Evolutionary conservation across 1,139 yeast genomes (phyloP).

Genomic region (Sugiyamaella sp.): DNA sequence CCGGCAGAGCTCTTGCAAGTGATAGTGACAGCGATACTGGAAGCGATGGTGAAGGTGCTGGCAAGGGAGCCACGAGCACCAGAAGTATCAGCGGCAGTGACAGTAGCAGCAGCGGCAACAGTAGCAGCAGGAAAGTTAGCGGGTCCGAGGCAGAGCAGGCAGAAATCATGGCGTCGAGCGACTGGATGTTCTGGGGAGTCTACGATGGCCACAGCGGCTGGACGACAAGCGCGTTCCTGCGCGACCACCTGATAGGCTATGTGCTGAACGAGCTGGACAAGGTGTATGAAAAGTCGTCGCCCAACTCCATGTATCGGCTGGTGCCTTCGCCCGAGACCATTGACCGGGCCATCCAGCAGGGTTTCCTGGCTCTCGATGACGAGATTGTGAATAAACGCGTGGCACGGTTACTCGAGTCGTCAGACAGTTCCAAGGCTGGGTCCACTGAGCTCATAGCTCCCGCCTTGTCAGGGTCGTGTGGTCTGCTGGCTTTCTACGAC

Average conservation of each 20-base stretch:
- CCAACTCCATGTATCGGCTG: slow-evolving; percentile 45
- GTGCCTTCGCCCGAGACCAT: slow-evolving; percentile 68
- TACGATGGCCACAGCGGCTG: slow-evolving; percentile 99
- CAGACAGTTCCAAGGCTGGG: slow-evolving; percentile 55
- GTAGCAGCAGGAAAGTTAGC: neutral
- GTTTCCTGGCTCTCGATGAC: slow-evolving; percentile 81
- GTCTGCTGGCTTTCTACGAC: slow-evolving; percentile 83
- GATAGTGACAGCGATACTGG: too few species aligned
- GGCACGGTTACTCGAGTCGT: slow-evolving; percentile 61
- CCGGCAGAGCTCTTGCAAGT: too few species aligned
- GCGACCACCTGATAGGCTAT: slow-evolving; percentile 74
- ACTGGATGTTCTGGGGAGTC: slow-evolving; percentile 94
- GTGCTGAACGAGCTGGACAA: slow-evolving; percentile 79
- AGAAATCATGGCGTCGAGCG: slow-evolving; percentile 52
- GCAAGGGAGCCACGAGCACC: slow-evolving; percentile 34
- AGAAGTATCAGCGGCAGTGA: slow-evolving; percentile 22
- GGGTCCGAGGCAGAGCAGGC: neutral
- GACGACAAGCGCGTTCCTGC: slow-evolving; percentile 82
- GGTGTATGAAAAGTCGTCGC: slow-evolving; percentile 52
- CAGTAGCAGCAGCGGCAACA: slow-evolving; percentile 13
- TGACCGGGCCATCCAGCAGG: slow-evolving; percentile 78
- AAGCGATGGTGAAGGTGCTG: neutral
- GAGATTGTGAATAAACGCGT: slow-evolving; percentile 81
- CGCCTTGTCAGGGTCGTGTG: slow-evolving; percentile 95
- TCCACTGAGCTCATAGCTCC: slow-evolving; percentile 85